Evolutionary conservation across 768 basidiomycete genomes (phyloP).

Genomic region (Mycena pura): DNA sequence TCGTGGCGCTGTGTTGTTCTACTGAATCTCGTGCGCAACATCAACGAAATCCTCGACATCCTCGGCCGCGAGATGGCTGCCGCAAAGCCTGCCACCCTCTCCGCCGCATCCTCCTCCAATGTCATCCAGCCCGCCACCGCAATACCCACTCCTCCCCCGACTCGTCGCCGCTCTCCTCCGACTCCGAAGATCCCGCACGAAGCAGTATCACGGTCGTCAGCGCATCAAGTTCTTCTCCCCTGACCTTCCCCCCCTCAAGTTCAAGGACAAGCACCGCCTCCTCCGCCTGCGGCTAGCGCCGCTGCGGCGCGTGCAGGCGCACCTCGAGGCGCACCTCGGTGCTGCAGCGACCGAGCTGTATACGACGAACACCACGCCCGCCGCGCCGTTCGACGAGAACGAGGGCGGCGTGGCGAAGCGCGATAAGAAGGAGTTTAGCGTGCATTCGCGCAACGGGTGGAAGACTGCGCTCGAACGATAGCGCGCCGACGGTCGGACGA

Average conservation of each 20-base stretch:
- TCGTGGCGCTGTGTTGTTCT: slow-evolving; percentile 81
- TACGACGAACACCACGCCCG: slow-evolving; percentile 44
- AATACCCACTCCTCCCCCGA: slow-evolving; percentile 30
- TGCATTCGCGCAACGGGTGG: slow-evolving; percentile 72
- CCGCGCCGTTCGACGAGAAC: slow-evolving; percentile 52
- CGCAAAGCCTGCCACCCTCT: slow-evolving; percentile 19
- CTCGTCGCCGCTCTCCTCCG: slow-evolving; percentile 31
- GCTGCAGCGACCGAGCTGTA: slow-evolving; percentile 60
- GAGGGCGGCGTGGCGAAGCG: too few species aligned
- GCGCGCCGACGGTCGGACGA: slow-evolving; percentile 36
- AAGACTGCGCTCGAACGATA: slow-evolving; percentile 66
- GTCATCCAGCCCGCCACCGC: neutral
- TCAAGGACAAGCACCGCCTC: slow-evolving; percentile 67
- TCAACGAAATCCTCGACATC: slow-evolving; percentile 66
- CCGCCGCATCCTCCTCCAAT: slow-evolving; percentile 17
- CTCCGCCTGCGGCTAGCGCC: slow-evolving; percentile 66
- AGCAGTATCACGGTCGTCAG: too few species aligned
- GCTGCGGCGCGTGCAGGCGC: slow-evolving; percentile 60
- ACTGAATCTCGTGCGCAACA: slow-evolving; percentile 80
- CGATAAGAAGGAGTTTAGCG: slow-evolving; percentile 56
- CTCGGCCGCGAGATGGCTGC: slow-evolving; percentile 63
- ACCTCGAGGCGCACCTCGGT: slow-evolving; percentile 67
- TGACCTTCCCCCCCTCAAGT: slow-evolving; percentile 43
- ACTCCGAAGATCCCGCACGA: slow-evolving; percentile 47
- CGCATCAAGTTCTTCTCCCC: neutral